Conservation (phyloP, 2,329 filamentous ascomycete genomes). For the Botrytis elliptica region DNA sequence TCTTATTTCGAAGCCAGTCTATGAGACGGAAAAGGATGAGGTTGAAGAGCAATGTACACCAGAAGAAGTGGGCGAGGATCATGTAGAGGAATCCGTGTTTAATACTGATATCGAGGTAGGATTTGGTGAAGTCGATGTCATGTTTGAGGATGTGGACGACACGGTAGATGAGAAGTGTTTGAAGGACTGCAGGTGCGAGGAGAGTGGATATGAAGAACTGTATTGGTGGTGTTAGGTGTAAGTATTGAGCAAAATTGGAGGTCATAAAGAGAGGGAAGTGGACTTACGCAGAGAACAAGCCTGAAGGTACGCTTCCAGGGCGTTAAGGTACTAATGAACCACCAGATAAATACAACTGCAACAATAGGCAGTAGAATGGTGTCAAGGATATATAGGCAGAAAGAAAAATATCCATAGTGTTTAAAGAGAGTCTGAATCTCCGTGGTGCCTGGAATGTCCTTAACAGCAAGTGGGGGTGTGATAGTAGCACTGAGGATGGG, state of each 20-base stretch:
- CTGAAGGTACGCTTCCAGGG: slow-evolving; percentile 4
- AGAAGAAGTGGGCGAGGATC: neutral
- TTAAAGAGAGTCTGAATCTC: slow-evolving; percentile 1
- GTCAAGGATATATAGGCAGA: neutral
- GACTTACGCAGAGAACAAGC: slow-evolving; percentile 9
- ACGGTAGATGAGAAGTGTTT: neutral
- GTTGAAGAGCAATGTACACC: neutral
- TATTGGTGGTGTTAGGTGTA: neutral
- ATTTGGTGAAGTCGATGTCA: neutral
- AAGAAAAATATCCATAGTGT: slow-evolving; percentile 8
- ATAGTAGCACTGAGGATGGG: neutral
- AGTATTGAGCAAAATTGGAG: neutral
- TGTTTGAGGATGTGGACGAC: neutral
- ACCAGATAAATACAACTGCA: slow-evolving; percentile 10
- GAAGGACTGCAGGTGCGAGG: neutral
- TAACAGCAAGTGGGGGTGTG: neutral
- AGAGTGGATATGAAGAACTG: neutral
- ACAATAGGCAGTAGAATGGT: neutral
- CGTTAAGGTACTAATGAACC: neutral
- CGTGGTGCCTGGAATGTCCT: neutral
- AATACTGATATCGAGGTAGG: neutral
- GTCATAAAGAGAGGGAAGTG: neutral
- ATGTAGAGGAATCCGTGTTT: slow-evolving; percentile 1
- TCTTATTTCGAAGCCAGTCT: neutral
- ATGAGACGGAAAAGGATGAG: neutral